These are phyloP conservation scores for Leucogyrophana mollusca DNA, from an alignment of 768 basidiomycete species.

Conservation along the genomic window DNA sequence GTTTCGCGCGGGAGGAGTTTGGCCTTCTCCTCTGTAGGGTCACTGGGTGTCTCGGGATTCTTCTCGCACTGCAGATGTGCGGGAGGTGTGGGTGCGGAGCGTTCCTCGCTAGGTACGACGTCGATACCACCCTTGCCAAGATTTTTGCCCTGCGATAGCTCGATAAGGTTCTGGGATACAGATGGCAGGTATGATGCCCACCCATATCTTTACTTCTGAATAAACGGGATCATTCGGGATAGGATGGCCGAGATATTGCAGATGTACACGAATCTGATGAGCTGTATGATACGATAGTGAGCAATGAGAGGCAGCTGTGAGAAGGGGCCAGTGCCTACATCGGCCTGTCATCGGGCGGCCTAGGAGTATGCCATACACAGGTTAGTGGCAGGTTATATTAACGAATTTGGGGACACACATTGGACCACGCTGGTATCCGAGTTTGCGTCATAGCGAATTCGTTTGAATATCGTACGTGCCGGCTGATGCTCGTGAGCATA, in stretches of 20 bases:
- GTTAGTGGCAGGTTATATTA: slow-evolving; percentile 2
- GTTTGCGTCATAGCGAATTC: slow-evolving; percentile 74
- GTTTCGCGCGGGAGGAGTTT: slow-evolving; percentile 80
- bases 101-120: slow-evolving; percentile 62
- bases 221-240: slow-evolving; percentile 97
- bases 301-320: background rate
- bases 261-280: slow-evolving; percentile 95
- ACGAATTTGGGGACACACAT: slow-evolving; percentile 45
- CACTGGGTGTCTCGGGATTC: slow-evolving; percentile 46
- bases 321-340: slow-evolving; percentile 51
- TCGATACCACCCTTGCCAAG: slow-evolving; percentile 84
- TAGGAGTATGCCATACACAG: slow-evolving; percentile 24
- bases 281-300: slow-evolving; percentile 46
- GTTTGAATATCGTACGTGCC: slow-evolving; percentile 86
- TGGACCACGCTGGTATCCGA: slow-evolving; percentile 85
- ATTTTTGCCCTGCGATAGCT: slow-evolving; percentile 53
- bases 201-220: slow-evolving; percentile 78
- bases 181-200: slow-evolving; percentile 22
- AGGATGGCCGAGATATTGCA: slow-evolving; percentile 91
- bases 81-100: slow-evolving; percentile 58
- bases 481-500: slow-evolving; percentile 43
- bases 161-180: background rate
- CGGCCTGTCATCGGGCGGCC: slow-evolving; percentile 90
- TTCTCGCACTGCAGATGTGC: slow-evolving; percentile 32
- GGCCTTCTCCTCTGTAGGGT: slow-evolving; percentile 1